A percentile compares a stretch with the other conserved stretches of the same genome.
phyloP scores from a whole-genome alignment of 2,329 filamentous ascomycete species.

The Calonectria pteridis region DNA sequence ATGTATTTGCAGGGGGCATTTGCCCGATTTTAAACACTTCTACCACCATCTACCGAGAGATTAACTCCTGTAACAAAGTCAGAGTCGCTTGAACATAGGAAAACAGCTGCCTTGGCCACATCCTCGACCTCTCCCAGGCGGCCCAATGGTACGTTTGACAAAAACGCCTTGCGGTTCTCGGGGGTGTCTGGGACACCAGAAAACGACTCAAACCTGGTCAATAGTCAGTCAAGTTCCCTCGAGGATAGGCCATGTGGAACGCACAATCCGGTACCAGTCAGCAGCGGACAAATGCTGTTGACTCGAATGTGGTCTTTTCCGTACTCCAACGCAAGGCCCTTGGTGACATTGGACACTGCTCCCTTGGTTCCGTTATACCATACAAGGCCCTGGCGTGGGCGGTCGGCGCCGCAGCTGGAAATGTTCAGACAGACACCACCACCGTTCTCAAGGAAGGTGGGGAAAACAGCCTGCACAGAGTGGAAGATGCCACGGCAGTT shows the following conservation, averaged over 20 bases:
- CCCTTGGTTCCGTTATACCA: conserved; percentile 5
- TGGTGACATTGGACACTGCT: neutral
- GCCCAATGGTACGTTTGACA: neutral
- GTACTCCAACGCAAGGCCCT: neutral
- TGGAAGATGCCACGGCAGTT: conserved; percentile 2
- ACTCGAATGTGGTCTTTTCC: neutral
- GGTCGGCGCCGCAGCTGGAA: neutral
- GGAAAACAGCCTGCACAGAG: neutral
- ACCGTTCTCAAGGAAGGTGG: neutral
- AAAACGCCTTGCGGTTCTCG: neutral
- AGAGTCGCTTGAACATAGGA: neutral
- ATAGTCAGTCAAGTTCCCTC: neutral
- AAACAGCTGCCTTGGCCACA: neutral
- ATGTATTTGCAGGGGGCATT: neutral
- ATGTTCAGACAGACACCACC: neutral
- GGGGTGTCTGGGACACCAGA: neutral
- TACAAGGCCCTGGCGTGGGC: neutral
- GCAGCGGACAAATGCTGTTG: neutral
- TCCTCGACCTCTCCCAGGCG: neutral
- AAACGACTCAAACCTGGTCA: neutral
- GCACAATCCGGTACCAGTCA: neutral
- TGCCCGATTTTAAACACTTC: neutral
- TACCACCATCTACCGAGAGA: neutral
- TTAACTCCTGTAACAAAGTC: neutral
- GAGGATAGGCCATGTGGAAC: neutral